These are phyloP conservation scores for Colletotrichum camelliae DNA, from an alignment of 2,329 filamentous ascomycete genomes.

Conservation along the genomic window DNA sequence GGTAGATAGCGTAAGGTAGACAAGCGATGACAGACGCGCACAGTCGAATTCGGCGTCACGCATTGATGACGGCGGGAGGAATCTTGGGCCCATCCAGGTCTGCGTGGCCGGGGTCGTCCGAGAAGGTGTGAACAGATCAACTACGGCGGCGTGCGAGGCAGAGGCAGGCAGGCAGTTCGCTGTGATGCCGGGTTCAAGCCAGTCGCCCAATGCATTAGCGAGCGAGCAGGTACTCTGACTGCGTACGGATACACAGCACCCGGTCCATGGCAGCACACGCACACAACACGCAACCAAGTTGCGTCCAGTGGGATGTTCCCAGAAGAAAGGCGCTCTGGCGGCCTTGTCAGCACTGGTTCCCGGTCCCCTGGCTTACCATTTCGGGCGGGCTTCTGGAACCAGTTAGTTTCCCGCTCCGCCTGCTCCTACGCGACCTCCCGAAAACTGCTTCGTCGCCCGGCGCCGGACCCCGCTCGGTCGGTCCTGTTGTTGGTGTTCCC, in stretches of 20 bases:
- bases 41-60: neutral
- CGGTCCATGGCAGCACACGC: too few species aligned
- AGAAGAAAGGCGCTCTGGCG: neutral
- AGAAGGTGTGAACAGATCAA: neutral
- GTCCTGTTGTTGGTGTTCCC: neutral
- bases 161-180: neutral
- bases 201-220: neutral
- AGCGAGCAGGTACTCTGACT: too few species aligned
- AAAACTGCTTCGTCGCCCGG: conserved; percentile 16
- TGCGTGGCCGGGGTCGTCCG: neutral
- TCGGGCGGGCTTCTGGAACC: conserved; percentile 9
- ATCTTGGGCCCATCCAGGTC: neutral
- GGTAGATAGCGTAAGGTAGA: neutral
- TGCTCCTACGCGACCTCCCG: conserved; percentile 6
- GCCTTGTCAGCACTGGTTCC: neutral
- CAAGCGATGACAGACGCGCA: neutral
- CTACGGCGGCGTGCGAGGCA: neutral
- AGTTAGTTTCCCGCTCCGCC: conserved; percentile 14
- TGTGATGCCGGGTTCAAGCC: neutral
- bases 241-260: too few species aligned
- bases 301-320: neutral
- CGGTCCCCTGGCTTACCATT: neutral
- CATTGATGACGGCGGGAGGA: neutral
- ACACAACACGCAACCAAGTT: neutral
- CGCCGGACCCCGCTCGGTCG: conserved; percentile 16